Evolutionary conservation across 2,329 filamentous ascomycete genomes (phyloP).

Genomic region (Colletotrichum lupini): DNA sequence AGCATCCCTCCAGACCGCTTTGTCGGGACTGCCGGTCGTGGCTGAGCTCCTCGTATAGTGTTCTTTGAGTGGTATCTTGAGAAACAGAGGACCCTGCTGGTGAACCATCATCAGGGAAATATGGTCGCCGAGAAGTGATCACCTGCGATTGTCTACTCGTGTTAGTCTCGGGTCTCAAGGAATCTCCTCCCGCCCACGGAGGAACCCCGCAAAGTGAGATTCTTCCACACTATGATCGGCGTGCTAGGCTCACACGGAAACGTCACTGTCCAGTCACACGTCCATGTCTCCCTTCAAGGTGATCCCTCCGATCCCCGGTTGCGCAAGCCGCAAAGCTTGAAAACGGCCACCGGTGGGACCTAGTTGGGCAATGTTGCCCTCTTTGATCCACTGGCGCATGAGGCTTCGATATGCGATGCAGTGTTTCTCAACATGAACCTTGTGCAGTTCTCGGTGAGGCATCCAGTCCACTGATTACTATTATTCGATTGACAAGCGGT

Average conservation of each 20-base stretch:
- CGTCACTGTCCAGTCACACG: constrained; percentile 10
- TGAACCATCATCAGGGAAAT: background rate
- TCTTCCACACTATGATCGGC: background rate
- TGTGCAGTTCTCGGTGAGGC: background rate
- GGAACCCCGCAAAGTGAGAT: background rate
- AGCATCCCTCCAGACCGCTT: constrained; percentile 4
- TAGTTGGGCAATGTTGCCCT: background rate
- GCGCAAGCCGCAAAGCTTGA: constrained; percentile 9
- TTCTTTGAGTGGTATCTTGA: background rate
- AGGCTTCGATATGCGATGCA: background rate
- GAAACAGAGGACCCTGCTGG: background rate
- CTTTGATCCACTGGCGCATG: background rate
- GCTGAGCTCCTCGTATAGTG: background rate
- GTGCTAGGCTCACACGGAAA: constrained; percentile 7
- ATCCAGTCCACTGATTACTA: background rate
- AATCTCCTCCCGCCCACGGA: background rate
- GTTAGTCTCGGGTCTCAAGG: background rate
- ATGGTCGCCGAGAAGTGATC: background rate
- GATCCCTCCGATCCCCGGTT: background rate
- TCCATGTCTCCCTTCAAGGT: background rate
- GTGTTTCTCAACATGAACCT: background rate
- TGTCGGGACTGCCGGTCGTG: background rate
- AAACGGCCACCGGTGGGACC: background rate
- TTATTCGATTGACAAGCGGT: background rate
- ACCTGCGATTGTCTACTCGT: background rate